Base-by-base conservation (phyloP, 164 flowering plant genomes). In the Sedum album region DNA sequence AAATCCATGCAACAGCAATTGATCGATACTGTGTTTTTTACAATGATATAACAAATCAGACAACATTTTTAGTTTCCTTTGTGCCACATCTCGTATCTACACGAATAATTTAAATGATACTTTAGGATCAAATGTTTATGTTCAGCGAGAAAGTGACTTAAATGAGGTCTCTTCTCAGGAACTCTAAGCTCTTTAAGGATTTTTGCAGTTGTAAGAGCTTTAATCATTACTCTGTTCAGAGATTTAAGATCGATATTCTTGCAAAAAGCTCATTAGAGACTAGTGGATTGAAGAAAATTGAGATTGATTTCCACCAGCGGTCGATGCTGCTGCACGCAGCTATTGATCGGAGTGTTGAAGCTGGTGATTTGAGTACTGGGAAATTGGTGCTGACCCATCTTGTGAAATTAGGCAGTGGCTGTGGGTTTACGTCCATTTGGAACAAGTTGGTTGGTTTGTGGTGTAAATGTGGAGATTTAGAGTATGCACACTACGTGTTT, bases 381-480 rank as follows among this genome's bases (percentile, higher is more conserved):
- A 61, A 33, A 23, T 63, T 48, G 42, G 67, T 70, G 25, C 67
- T 62, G 30, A 31, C 72, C 60, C 60, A 62, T 48, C 67, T 70
- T 23, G 30, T 70, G 11, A 70, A 70, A 64, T 21, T 70, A 17
- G 60, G 65, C 1, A 11, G 25, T 31, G 18, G 17, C 26, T 25
- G n/a, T 33, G 44, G 72, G 67, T n/a, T 64, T 33, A 62, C 49
- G 46, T 63, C 67, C 4, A n/a, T 70, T 6, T 64, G 72, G 72
- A 70, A 62, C 68, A 70, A 63, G 68, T 23, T 70, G 33, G 23
- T 70, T 23, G 20, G 25, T 17, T 46, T 70, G 28, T 63, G 51
- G 60, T 33, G 60, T 41, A 63, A 70, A 69, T 23, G 65, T 31
- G 72, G 69, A 18, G 41, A 42, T 31, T 28, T 65, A 35, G 46